phyloP scores from a whole-genome alignment of 2,329 filamentous ascomycete genomes.

The Hymenoscyphus albidus region DNA sequence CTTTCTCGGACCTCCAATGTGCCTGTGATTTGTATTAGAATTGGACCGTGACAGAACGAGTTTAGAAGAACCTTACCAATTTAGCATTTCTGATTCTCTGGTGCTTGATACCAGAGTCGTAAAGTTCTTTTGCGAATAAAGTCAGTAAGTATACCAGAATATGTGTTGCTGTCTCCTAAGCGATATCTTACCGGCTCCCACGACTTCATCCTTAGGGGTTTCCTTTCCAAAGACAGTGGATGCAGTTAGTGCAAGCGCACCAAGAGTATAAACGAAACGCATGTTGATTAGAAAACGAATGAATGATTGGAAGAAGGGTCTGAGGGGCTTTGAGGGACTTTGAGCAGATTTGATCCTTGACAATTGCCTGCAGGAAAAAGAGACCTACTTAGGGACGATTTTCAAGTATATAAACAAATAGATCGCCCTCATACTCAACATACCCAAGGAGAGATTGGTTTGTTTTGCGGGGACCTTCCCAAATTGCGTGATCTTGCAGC shows the following conservation, averaged over 20 bases:
- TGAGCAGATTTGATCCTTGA: slow-evolving; percentile 9
- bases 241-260: slow-evolving; percentile 5
- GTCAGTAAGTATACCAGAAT: background rate
- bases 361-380: slow-evolving; percentile 4
- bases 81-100: slow-evolving; percentile 11
- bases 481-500: background rate
- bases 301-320: background rate
- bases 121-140: slow-evolving; percentile 1
- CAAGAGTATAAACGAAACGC: slow-evolving; percentile 6
- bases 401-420: background rate
- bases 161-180: background rate
- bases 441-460: background rate
- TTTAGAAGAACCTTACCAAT: slow-evolving; percentile 5
- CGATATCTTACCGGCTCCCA: slow-evolving; percentile 6
- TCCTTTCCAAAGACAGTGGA: slow-evolving; percentile 9
- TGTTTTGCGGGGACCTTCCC: background rate
- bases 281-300: slow-evolving; percentile 2
- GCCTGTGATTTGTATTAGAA: slow-evolving; percentile 26
- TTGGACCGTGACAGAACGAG: background rate
- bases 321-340: slow-evolving; percentile 7
- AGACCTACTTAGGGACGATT: background rate
- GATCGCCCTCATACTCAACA: background rate
- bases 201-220: slow-evolving; percentile 10
- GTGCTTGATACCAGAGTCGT: slow-evolving; percentile 12
- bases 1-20: slow-evolving; percentile 29